These are phyloP conservation scores for Colletotrichum kahawae DNA, from an alignment of 2,329 filamentous ascomycete genomes.

Conservation along the genomic window DNA sequence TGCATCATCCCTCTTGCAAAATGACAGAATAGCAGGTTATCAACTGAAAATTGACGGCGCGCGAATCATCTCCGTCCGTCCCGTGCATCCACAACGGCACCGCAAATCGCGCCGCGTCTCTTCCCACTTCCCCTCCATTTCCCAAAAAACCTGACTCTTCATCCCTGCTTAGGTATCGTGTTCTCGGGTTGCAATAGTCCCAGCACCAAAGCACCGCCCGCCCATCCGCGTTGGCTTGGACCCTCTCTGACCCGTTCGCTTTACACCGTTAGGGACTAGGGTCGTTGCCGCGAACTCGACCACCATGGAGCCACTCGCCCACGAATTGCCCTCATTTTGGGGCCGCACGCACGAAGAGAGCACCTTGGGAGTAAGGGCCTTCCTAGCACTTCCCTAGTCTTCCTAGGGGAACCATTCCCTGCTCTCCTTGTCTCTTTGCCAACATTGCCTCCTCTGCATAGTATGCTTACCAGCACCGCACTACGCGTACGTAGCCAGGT, in stretches of 20 bases:
- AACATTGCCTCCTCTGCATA: not conserved
- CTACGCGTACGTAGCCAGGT: not conserved
- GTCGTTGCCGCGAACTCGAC: not conserved
- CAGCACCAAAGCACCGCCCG: not conserved
- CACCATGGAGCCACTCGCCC: not conserved
- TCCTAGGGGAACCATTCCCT: not conserved
- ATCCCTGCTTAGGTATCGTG: conserved; percentile 9
- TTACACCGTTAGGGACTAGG: not conserved
- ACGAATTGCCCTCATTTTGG: not conserved
- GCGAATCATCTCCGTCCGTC: conserved; percentile 18
- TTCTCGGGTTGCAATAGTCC: not conserved
- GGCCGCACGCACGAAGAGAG: not conserved
- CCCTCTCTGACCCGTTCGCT: not conserved
- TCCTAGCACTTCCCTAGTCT: not conserved
- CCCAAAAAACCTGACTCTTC: conserved; percentile 3
- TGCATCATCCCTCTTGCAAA: conserved; percentile 10
- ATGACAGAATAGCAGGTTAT: not conserved
- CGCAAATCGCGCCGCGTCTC: not conserved
- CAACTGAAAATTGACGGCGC: not conserved
- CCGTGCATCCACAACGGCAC: conserved; percentile 17
- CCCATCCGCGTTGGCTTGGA: conserved; percentile 3
- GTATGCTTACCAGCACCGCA: not conserved
- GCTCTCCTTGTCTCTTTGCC: not conserved
- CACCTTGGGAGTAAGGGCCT: not conserved
- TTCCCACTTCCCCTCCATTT: not conserved